These are phyloP conservation scores for Actinidia chinensis DNA, from an alignment of 179 eudicot genomes.

Conservation along the genomic window DNA sequence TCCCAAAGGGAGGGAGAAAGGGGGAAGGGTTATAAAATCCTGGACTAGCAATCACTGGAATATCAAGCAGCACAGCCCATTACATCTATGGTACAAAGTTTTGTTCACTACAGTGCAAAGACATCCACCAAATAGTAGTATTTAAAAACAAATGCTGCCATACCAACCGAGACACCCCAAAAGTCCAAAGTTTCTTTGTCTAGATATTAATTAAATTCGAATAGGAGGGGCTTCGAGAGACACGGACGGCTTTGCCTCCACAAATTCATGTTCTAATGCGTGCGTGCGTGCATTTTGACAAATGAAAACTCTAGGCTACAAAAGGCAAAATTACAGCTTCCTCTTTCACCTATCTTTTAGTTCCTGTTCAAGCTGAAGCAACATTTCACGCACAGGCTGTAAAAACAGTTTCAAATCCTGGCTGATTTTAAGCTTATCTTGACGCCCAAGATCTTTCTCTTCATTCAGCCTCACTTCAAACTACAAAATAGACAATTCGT, in stretches of 20 bases:
- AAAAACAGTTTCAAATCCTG: conserved; percentile 67
- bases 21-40: too few relatives aligned
- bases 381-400: conserved; percentile 67
- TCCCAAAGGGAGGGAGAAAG: too few relatives aligned
- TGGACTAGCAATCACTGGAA: too few relatives aligned
- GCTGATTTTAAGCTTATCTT: conserved; percentile 55
- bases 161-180: background rate
- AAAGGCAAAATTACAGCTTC: background rate
- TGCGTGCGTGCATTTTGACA: background rate
- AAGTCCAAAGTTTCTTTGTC: background rate
- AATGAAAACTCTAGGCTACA: background rate
- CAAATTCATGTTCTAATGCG: background rate
- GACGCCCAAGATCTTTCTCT: conserved; percentile 57
- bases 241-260: background rate
- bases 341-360: conserved; percentile 64
- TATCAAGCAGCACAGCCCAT: too few relatives aligned
- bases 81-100: too few relatives aligned
- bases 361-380: conserved; percentile 74
- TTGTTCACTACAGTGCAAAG: too few relatives aligned
- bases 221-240: background rate
- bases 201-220: background rate
- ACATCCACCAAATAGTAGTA: background rate
- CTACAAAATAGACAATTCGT: conserved; percentile 31
- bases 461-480: conserved; percentile 60
- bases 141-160: background rate